Evolutionary conservation across 192 early-diverging fungal genomes (phyloP), one percentile per base, ranked within the genome.

Genomic region (Coemansia aciculifera): DNA sequence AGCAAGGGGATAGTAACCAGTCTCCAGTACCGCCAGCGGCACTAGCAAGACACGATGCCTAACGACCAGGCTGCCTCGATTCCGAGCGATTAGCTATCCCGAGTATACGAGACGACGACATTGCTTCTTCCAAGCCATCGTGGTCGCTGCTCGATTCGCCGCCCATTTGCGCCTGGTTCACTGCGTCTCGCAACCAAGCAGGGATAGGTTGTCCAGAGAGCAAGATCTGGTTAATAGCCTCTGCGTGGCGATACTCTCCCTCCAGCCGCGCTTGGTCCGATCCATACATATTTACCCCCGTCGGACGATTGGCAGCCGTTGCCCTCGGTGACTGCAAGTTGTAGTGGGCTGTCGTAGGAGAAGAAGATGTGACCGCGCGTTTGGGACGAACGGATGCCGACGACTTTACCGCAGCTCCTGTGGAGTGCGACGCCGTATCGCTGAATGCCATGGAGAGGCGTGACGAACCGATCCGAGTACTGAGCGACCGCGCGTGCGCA

Each of bases 201-300:
- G 80, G 80, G 44, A 83, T 83, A 15, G 80, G 80, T 49, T 83
- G 75, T 7, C 75, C 75, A 2, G 80, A 83, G 1, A 83, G 69
- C 48, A 83, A 62, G 17, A 83, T 83, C 66, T 77, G 72, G 23
- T 83, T 83, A 44, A 83, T 83, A 1, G 80, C 80, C 56, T 83
- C 80, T 0, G 80, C 80, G 49, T 83, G 75, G 12, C 80, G 75
- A 64, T 77, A 83, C 69, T 83, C 80, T 32, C 71, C 72, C 42
- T 83, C 75, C 63, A 71, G 15, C 0, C 80, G 75, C 44, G 27
- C 36, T 27, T 77, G 67, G 8, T 83, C 80, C 13, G 56, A 39
- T 3, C 80, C 80, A 51, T 77, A 83, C 60, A 83, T 68, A n/a
- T 69, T 68, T 32, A 61, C 61, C 2, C 48, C 51, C 3, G 61